Conservation (phyloP, 352 stramenopile species). For the Globisporangium ultimum region DNA sequence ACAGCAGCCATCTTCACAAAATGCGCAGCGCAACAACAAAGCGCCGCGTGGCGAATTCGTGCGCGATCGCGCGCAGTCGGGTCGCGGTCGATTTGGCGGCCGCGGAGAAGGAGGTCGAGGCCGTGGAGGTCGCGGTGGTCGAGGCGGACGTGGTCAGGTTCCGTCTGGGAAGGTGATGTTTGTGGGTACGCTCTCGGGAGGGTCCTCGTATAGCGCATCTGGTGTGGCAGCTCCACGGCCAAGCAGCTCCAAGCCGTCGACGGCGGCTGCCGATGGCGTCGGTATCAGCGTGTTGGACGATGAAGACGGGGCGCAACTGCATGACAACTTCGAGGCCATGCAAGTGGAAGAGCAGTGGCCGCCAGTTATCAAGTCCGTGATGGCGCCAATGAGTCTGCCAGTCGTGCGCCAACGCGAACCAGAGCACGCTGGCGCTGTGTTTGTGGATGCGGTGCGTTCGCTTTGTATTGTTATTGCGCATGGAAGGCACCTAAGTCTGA, state of each 20-base stretch:
- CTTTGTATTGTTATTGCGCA: too few species aligned
- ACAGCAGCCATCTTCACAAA: slow-evolving; percentile 10
- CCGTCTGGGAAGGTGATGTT: slow-evolving; percentile 71
- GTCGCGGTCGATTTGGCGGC: slow-evolving; percentile 22
- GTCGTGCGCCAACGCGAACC: slow-evolving; percentile 65
- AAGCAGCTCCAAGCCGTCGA: slow-evolving; percentile 31
- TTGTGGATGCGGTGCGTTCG: slow-evolving; percentile 40
- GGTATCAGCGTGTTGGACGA: slow-evolving; percentile 85
- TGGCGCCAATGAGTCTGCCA: slow-evolving; percentile 82
- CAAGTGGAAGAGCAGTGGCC: slow-evolving; percentile 80
- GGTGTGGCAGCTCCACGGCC: slow-evolving; percentile 33
- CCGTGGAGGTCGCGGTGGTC: slow-evolving; percentile 45
- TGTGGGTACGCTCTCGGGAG: slow-evolving; percentile 75
- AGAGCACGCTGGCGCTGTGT: slow-evolving; percentile 55
- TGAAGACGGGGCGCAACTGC: slow-evolving; percentile 36
- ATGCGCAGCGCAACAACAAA: slow-evolving; percentile 24
- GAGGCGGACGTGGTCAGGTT: slow-evolving; percentile 46
- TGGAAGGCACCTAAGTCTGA: neutral
- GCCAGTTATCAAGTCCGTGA: slow-evolving; percentile 67
- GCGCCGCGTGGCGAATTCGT: slow-evolving; percentile 40
- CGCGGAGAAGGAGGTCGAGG: slow-evolving; percentile 23
- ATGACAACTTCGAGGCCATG: slow-evolving; percentile 45
- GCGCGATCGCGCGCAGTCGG: slow-evolving; percentile 23
- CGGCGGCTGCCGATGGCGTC: slow-evolving; percentile 62
- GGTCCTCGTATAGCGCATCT: slow-evolving; percentile 68